phyloP scores from a whole-genome alignment of 129 eudicot species.

The Smallanthus sonchifolius region DNA sequence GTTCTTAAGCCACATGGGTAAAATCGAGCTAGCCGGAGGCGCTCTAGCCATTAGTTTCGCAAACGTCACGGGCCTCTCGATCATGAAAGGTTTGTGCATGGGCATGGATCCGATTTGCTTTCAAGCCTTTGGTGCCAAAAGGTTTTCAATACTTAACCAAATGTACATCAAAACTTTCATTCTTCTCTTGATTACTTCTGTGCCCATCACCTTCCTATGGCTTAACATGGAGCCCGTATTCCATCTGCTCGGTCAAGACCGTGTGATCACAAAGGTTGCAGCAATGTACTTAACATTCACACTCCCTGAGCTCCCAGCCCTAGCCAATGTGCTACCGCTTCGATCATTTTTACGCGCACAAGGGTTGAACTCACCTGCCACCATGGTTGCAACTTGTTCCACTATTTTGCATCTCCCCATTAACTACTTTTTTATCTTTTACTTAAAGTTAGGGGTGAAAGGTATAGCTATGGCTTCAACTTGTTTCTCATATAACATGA shows the following conservation, averaged over 20 bases:
- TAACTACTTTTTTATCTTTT: conserved; percentile 53
- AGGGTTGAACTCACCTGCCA: conserved; percentile 53
- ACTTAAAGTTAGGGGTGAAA: conserved; percentile 57
- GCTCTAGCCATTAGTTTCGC: conserved; percentile 83
- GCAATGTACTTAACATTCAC: conserved; percentile 44
- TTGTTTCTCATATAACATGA: conserved; percentile 54
- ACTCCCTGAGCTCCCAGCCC: conserved; percentile 64
- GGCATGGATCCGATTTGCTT: conserved; percentile 96
- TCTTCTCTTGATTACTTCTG: conserved; percentile 54
- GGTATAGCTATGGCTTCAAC: conserved; percentile 81
- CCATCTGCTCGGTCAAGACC: conserved; percentile 63
- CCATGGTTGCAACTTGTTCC: conserved; percentile 47
- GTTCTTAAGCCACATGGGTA: conserved; percentile 74
- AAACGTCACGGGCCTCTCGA: conserved; percentile 74
- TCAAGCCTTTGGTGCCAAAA: conserved; percentile 91
- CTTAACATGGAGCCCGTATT: conserved; percentile 71
- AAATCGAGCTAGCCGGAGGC: conserved; percentile 77
- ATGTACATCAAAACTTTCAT: conserved; percentile 56
- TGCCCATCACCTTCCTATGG: conserved; percentile 68
- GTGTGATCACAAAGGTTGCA: conserved; percentile 54
- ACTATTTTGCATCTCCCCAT: conserved; percentile 70
- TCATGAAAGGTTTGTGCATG: conserved; percentile 83
- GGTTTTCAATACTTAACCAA: conserved; percentile 59
- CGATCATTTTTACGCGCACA: conserved; percentile 69
- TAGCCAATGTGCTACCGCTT: conserved; percentile 56